phyloP scores from a whole-genome alignment of 2,329 filamentous ascomycete species.

The Arthrobotrys entomopaga region DNA sequence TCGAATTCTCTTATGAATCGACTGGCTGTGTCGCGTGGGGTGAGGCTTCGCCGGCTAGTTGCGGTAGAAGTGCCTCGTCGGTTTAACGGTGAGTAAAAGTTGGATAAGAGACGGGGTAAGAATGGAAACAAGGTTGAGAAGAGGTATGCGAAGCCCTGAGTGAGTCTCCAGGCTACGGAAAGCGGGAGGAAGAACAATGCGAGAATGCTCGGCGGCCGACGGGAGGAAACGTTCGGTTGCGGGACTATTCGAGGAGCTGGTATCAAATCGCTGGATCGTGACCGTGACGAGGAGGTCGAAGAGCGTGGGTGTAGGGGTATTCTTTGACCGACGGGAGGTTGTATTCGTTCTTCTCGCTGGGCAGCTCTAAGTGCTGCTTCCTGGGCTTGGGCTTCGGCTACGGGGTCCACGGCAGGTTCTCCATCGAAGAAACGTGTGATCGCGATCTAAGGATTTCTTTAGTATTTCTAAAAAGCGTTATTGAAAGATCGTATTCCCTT shows the following conservation, averaged over 20 bases:
- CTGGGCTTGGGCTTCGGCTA: slow-evolving; percentile 78
- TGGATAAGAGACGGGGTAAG: slow-evolving; percentile 72
- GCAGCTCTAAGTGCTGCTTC: slow-evolving; percentile 69
- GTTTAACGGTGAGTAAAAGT: slow-evolving; percentile 60
- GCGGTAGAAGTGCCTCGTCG: slow-evolving; percentile 30
- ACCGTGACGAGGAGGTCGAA: slow-evolving; percentile 61
- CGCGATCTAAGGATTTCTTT: slow-evolving; percentile 74
- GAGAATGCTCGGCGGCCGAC: slow-evolving; percentile 78
- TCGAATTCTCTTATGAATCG: slow-evolving; percentile 93
- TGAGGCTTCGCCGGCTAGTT: slow-evolving; percentile 76
- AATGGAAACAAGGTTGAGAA: slow-evolving; percentile 79
- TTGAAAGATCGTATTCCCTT: neutral
- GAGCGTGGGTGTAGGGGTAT: slow-evolving; percentile 54
- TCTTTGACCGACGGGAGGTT: slow-evolving; percentile 56
- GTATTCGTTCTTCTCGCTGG: slow-evolving; percentile 62
- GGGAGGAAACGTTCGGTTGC: slow-evolving; percentile 73
- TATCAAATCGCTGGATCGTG: slow-evolving; percentile 65
- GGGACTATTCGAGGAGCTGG: slow-evolving; percentile 87
- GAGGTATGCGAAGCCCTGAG: slow-evolving; percentile 76
- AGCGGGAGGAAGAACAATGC: slow-evolving; percentile 84
- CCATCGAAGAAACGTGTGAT: slow-evolving; percentile 98
- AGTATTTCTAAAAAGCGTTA: slow-evolving; percentile 56
- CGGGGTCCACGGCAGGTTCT: slow-evolving; percentile 78
- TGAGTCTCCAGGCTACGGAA: slow-evolving; percentile 77
- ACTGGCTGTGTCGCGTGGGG: slow-evolving; percentile 85